Conservation (phyloP, 345 rosid species). For the Lumnitzera littorea region DNA sequence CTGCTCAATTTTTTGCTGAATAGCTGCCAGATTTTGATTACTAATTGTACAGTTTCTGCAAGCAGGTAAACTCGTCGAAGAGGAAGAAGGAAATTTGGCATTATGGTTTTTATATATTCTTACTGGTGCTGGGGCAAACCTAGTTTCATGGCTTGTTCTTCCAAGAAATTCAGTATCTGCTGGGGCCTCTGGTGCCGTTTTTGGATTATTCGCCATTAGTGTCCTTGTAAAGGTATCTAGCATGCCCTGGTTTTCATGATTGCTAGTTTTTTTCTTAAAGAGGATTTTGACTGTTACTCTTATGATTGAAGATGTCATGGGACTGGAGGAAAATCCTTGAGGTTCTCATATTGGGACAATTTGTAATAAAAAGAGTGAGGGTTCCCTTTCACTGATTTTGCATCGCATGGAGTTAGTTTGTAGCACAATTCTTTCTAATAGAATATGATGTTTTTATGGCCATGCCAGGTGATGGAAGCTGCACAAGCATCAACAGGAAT, state of each 20-base stretch:
- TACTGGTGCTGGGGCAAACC: constrained; percentile 87
- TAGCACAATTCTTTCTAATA: background rate
- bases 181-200: constrained; percentile 95
- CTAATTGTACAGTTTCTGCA: background rate
- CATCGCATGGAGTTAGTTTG: background rate
- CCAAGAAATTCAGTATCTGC: constrained; percentile 87
- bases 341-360: constrained; percentile 90
- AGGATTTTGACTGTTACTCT: constrained; percentile 1
- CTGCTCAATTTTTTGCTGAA: constrained; percentile 2
- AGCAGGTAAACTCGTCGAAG: constrained; percentile 91
- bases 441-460: background rate
- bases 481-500: constrained; percentile 82
- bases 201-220: constrained; percentile 83
- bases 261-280: background rate
- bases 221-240: constrained; percentile 70
- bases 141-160: constrained; percentile 86
- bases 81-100: constrained; percentile 81
- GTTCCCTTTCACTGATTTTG: constrained; percentile 1
- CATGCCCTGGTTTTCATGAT: background rate
- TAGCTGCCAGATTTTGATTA: constrained; percentile 8
- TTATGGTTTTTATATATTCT: constrained; percentile 75
- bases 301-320: constrained; percentile 68
- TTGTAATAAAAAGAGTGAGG: constrained; percentile 72
- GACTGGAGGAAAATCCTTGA: constrained; percentile 96
- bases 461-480: constrained; percentile 74